A percentile compares a stretch with the other conserved stretches of the same genome.
phyloP scores from a whole-genome alignment of 352 stramenopile species.

The Pythium folliculosum region DNA sequence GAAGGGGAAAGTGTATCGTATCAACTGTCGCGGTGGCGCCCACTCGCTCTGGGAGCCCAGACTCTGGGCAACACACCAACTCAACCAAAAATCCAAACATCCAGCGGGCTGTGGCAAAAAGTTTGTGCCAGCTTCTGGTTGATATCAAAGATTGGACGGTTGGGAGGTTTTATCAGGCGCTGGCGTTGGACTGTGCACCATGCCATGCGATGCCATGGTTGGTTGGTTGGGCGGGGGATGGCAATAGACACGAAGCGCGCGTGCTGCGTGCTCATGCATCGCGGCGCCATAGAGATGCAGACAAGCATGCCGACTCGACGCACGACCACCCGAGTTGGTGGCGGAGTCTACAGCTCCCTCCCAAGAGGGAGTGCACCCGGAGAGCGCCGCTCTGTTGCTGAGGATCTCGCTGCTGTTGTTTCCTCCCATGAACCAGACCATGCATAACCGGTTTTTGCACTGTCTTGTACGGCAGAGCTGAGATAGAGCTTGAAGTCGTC shows the following conservation, averaged over 20 bases:
- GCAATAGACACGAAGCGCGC: constrained; percentile 24
- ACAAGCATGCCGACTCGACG: background rate
- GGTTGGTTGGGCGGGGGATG: background rate
- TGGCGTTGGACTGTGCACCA: background rate
- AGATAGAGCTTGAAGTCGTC: too few relatives aligned
- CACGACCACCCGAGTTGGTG: background rate
- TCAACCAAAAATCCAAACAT: background rate
- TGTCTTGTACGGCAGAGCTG: too few relatives aligned
- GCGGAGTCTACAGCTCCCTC: background rate
- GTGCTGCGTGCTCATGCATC: constrained; percentile 12
- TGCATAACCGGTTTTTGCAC: too few relatives aligned
- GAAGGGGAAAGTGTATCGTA: background rate
- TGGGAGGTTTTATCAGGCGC: background rate
- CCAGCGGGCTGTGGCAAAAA: background rate
- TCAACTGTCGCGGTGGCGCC: constrained; percentile 5
- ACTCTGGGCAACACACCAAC: too few relatives aligned
- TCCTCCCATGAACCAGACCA: background rate
- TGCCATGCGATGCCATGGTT: background rate
- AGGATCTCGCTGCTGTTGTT: background rate
- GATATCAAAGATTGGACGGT: background rate
- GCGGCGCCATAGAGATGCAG: constrained; percentile 28
- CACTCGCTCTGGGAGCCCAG: constrained; percentile 1
- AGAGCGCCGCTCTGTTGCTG: background rate
- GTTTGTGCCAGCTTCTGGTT: constrained; percentile 20
- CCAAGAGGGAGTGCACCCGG: background rate